Evolutionary conservation across 1,284 basidiomycete genomes (phyloP).

Genomic region (Cerrena zonata): DNA sequence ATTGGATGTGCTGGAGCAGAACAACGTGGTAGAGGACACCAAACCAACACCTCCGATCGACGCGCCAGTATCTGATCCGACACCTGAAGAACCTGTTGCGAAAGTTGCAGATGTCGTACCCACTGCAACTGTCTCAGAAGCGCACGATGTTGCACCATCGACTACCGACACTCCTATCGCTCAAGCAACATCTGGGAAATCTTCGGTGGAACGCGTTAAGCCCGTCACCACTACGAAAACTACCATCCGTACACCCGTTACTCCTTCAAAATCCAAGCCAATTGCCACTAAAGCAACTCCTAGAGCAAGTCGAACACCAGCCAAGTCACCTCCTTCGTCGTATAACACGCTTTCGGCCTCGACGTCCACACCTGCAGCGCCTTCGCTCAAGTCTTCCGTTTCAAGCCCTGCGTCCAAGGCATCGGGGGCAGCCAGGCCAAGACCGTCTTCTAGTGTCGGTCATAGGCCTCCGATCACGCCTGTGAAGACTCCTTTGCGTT

Average conservation of each 20-base stretch:
- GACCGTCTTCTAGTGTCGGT: slow-evolving; percentile 22
- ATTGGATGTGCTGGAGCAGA: slow-evolving; percentile 8
- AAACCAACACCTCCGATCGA: background rate
- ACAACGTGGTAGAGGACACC: slow-evolving; percentile 8
- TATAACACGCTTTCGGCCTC: slow-evolving; percentile 22
- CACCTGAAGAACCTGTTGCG: background rate
- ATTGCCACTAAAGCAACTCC: slow-evolving; percentile 11
- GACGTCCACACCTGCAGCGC: slow-evolving; percentile 8
- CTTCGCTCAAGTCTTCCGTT: slow-evolving; percentile 10
- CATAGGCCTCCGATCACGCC: slow-evolving; percentile 26
- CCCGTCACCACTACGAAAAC: slow-evolving; percentile 16
- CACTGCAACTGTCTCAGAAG: background rate
- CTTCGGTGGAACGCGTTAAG: slow-evolving; percentile 24
- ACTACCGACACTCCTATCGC: background rate
- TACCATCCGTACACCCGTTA: slow-evolving; percentile 14
- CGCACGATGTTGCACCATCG: background rate
- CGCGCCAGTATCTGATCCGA: background rate
- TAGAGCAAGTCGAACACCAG: slow-evolving; percentile 24
- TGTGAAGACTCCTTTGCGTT: slow-evolving; percentile 37
- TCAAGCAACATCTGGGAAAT: slow-evolving; percentile 11
- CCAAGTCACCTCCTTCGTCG: slow-evolving; percentile 25
- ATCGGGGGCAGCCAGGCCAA: slow-evolving; percentile 9
- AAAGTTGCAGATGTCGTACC: background rate
- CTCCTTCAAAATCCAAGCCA: slow-evolving; percentile 25
- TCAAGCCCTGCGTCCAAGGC: slow-evolving; percentile 9